Evolutionary conservation across 257 asterid genomes (phyloP), one percentile per base, ranked within the genome.

Genomic region (Solanum lignicaule): DNA sequence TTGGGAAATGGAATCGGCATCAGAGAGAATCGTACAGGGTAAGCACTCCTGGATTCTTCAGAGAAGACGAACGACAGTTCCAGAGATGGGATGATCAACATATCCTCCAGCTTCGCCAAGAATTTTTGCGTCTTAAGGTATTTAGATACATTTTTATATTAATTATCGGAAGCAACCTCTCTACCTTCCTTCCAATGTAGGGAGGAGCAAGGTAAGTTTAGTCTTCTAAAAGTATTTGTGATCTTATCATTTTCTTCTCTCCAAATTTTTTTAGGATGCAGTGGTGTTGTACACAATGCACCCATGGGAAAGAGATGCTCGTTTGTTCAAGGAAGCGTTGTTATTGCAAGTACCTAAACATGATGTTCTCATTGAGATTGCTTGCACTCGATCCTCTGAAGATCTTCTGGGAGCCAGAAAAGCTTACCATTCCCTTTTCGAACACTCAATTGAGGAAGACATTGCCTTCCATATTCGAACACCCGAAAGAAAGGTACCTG

Each of bases 291-390:
- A 98, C 93, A 92, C 96, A 3, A 94, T 95, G 98, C 98, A 96
- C 87, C 98, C 98, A 0, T 95, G 98, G 98, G 99, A 96, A 91
- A 94, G 99, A 89, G 99, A 96, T 85, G 96, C 98, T 0, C 93
- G 98, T 5, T 76, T 96, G 83, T 27, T 93, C 76, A 93, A 90
- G 74, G 98, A 95, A 86, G 90, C 96, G 13, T 27, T 79, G 0
- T 66, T 92, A 85, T 35, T 88, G 66, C 90, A 85, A 72, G 95
- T 93, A 10, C 89, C 94, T 58, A 93, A 90, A 58, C 83, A 87
- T 85, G 81, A 82, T 14, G 90, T 93, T 32, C 90, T 96, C 13
- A 85, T 94, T 0, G 99, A 96, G 89, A 89, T 92, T 12, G 96
- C 98, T 3, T 92, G 98, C 29, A 94, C 98, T 1, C 89, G 99